Evolutionary conservation across 345 rosid genomes (phyloP).

Genomic region (Sonneratia caseolaris): DNA sequence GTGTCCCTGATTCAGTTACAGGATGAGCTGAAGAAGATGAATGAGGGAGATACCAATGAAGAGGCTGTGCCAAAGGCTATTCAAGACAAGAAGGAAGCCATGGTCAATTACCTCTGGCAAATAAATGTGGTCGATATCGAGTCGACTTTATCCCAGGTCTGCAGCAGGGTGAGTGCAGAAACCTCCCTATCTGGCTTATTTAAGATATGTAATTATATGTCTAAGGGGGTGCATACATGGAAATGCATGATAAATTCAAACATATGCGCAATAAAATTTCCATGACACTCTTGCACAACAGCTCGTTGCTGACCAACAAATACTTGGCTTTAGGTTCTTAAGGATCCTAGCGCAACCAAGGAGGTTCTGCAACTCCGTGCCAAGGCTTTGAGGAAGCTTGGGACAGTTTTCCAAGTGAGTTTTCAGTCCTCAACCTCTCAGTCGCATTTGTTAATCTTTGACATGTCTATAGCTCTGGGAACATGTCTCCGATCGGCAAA

Average conservation of each 20-base stretch:
- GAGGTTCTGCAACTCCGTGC: slow-evolving; percentile 58
- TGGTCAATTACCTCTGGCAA: slow-evolving; percentile 94
- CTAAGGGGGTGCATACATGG: background rate
- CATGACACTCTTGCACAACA: background rate
- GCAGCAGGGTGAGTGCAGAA: slow-evolving; percentile 53
- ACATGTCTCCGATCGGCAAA: background rate
- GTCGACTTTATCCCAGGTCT: slow-evolving; percentile 70
- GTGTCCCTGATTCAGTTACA: slow-evolving; percentile 68
- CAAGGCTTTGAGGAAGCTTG: slow-evolving; percentile 69
- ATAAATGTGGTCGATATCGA: slow-evolving; percentile 92
- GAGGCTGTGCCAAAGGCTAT: slow-evolving; percentile 54
- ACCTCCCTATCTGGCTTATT: background rate
- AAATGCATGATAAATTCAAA: background rate
- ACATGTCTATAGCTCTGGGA: background rate
- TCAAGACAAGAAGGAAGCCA: slow-evolving; percentile 64
- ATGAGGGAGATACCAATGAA: slow-evolving; percentile 57
- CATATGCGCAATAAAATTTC: background rate
- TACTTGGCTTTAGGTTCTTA: slow-evolving; percentile 49
- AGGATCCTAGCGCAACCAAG: slow-evolving; percentile 67
- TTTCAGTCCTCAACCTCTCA: background rate
- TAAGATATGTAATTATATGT: background rate
- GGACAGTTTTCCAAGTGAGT: slow-evolving; percentile 78
- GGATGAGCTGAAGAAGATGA: slow-evolving; percentile 67
- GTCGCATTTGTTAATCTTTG: background rate
- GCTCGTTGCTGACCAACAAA: background rate